Percentiles rank a stretch among this genome's conserved stretches.
These are phyloP conservation scores for Ogataea angusta DNA, from an alignment of 805 yeast genomes.

Conservation along the genomic window DNA sequence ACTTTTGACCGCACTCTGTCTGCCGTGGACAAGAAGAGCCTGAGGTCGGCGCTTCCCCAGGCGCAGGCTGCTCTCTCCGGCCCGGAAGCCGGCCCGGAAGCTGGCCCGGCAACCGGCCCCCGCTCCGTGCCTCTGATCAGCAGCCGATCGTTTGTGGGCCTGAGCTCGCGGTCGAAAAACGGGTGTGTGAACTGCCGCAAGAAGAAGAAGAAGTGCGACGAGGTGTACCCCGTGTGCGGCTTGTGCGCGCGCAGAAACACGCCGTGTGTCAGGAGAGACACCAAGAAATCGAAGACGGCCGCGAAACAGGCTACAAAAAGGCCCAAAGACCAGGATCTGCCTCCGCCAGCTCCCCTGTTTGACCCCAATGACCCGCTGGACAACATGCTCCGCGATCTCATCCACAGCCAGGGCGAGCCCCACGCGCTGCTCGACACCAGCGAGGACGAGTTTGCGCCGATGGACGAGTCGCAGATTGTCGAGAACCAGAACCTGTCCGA, in stretches of 20 bases:
- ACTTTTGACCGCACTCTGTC: slow-evolving; percentile 15
- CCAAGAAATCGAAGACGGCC: not conserved
- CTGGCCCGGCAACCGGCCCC: not conserved
- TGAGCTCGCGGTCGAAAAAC: slow-evolving; percentile 33
- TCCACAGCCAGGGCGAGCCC: not conserved
- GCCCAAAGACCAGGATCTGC: not conserved
- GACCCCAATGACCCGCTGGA: not conserved
- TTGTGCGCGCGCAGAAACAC: slow-evolving; percentile 34
- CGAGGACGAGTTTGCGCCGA: slow-evolving; percentile 24
- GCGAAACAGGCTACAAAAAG: slow-evolving; percentile 1
- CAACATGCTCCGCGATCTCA: not conserved
- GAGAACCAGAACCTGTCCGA: slow-evolving; percentile 31
- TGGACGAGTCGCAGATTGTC: slow-evolving; percentile 37
- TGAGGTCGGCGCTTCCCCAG: too few relatives aligned
- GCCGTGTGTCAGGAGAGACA: slow-evolving; percentile 29
- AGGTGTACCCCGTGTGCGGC: slow-evolving; percentile 44
- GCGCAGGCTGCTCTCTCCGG: not conserved
- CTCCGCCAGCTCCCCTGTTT: not conserved
- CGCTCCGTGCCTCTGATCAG: slow-evolving; percentile 18
- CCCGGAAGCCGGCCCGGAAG: not conserved
- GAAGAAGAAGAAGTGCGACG: slow-evolving; percentile 50
- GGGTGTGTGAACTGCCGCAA: slow-evolving; percentile 42
- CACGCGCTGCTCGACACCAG: slow-evolving; percentile 7
- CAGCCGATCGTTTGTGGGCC: slow-evolving; percentile 31
- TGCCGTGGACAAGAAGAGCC: slow-evolving; percentile 9